A percentile compares a stretch with the other conserved stretches of the same genome.
Evolutionary conservation across 129 eudicot genomes (phyloP).

Genomic region (Heracleum sosnowskyi): DNA sequence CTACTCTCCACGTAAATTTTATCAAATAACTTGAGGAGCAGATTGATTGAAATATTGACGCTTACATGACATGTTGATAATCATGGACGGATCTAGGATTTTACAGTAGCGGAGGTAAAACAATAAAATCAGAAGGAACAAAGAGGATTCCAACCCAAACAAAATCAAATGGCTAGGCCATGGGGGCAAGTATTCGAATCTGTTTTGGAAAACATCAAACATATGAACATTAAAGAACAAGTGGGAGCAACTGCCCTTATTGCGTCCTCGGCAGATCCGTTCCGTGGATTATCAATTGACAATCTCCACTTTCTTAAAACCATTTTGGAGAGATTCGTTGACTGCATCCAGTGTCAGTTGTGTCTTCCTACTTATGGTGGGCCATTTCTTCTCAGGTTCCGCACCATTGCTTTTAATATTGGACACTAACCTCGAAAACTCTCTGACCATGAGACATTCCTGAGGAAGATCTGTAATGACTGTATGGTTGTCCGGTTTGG

Average conservation of each 20-base stretch:
- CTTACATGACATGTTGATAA: not conserved
- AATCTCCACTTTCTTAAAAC: conserved; percentile 44
- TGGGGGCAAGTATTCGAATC: not conserved
- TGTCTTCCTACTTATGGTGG: conserved; percentile 47
- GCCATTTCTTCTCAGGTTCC: conserved; percentile 54
- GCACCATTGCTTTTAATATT: conserved; percentile 22
- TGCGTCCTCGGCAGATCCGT: not conserved
- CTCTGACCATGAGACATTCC: conserved; percentile 14
- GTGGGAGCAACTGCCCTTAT: not conserved
- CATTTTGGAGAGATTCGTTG: conserved; percentile 42
- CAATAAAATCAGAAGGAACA: not conserved
- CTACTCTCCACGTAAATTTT: not conserved
- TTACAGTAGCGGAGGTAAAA: not conserved
- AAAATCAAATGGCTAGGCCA: not conserved
- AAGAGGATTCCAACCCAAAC: not conserved
- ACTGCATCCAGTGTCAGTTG: conserved; percentile 56
- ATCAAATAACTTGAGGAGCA: not conserved
- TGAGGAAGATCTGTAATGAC: conserved; percentile 3
- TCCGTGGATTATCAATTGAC: not conserved
- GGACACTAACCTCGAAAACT: conserved; percentile 45
- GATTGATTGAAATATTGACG: not conserved
- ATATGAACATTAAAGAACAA: not conserved
- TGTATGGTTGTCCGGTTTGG: not conserved
- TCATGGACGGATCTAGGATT: not conserved
- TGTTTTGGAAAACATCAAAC: not conserved